phyloP scores from a whole-genome alignment of 495 filamentous ascomycete species.

The Podospora pseudocomata region DNA sequence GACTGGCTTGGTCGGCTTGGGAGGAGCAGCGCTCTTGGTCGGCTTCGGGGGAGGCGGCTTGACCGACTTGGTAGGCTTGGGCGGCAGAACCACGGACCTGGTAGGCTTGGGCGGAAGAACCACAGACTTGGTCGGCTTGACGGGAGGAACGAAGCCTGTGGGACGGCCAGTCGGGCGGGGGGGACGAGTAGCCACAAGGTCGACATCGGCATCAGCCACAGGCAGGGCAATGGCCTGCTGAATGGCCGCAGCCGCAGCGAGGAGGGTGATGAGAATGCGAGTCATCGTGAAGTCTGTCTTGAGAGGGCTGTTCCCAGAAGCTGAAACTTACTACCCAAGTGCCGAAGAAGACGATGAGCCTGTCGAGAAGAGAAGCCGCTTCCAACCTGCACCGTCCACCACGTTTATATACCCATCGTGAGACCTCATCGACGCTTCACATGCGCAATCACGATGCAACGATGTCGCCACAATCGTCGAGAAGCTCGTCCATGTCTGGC shows the following conservation, averaged over 20 bases:
- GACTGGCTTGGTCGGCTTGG: constrained; percentile 7
- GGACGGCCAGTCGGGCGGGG: constrained; percentile 7
- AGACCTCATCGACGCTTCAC: not conserved
- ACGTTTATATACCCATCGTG: not conserved
- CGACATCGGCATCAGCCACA: constrained; percentile 16
- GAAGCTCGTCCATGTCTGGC: not conserved
- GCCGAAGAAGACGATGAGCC: not conserved
- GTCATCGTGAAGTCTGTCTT: constrained; percentile 17
- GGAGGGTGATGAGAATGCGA: constrained; percentile 18
- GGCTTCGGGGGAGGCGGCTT: constrained; percentile 4
- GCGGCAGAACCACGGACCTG: not conserved
- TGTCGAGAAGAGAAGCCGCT: not conserved
- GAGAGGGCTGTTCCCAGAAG: not conserved
- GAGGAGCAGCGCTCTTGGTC: constrained; percentile 1
- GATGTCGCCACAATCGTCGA: not conserved
- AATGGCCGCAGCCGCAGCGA: constrained; percentile 22
- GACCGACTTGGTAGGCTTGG: constrained; percentile 7
- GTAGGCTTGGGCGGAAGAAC: not conserved
- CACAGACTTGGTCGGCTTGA: not conserved
- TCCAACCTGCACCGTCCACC: not conserved
- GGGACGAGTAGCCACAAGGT: constrained; percentile 3
- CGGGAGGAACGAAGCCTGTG: constrained; percentile 6
- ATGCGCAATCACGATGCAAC: not conserved
- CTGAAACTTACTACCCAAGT: not conserved
- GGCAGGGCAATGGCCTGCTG: constrained; percentile 17